Evolutionary conservation across 1,139 yeast species (phyloP), one percentile per base, ranked within the genome.

Genomic region (Kurtzmaniella quercitrusa): DNA sequence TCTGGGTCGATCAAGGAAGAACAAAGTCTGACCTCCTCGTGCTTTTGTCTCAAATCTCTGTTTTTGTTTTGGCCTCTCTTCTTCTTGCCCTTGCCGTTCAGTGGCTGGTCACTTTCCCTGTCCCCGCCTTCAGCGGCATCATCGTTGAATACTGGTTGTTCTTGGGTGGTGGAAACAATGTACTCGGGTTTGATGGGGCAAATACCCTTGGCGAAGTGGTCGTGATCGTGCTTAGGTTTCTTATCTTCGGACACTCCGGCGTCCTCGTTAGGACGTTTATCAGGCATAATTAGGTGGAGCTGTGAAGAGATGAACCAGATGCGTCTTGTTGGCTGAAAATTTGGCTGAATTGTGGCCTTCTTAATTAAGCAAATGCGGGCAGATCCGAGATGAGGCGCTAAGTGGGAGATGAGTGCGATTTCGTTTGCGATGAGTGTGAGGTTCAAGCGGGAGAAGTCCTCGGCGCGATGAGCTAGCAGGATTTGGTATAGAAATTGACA

Each of bases 1-100:
- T 68, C 71, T 34, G 85, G 85, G 58, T 79, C 81, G 44, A 67
- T 63, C 58, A 82, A 67, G 14, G 82, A 65, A 1, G 83, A 67
- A 64, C 98, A 93, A 42, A 91, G 64, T 54, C 82, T 76, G 41
- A 86, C 64, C 6, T 72, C 73, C 49, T 85, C 96, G 47, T 76
- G 79, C 21, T 66, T 72, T 62, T 89, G 96, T 46, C 75, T 77
- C 53, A 90, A 73, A 52, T 87, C 93, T 55, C 98, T 75, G 51
- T 81, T 81, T 63, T 93, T 91, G 65, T 93, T 93, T 66, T 93
- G 98, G 1, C 98, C 98, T 42, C 91, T 72, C 46, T 66, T 62
- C 64, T 77, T 76, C 61, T 78, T 75, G 39, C 68, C 64, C 47
- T 75, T 76, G 16, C 57, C 57, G 36, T 31, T 31, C 18, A 14